Percentiles rank a stretch among this genome's conserved stretches.
Evolutionary conservation across 768 basidiomycete genomes (phyloP).

Genomic region (Exsudoporus frostii): DNA sequence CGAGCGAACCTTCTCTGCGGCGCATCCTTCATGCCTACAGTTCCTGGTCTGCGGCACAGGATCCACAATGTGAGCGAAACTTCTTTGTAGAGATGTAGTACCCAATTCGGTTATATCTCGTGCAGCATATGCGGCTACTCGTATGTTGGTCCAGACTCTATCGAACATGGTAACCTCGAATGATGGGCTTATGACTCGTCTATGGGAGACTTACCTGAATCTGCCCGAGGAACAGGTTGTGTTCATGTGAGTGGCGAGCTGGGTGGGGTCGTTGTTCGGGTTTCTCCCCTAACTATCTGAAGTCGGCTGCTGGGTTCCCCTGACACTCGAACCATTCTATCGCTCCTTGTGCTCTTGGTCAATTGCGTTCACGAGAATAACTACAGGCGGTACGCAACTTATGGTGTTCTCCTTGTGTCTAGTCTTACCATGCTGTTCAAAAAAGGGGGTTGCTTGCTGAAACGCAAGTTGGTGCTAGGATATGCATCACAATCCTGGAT

Average conservation of each 20-base stretch:
- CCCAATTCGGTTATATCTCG: not conserved
- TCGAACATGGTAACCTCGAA: slow-evolving; percentile 84
- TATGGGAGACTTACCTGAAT: slow-evolving; percentile 65
- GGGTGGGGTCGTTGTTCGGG: not conserved
- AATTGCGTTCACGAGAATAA: slow-evolving; percentile 65
- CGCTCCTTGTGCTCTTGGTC: slow-evolving; percentile 64
- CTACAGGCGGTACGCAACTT: slow-evolving; percentile 49
- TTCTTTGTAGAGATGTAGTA: slow-evolving; percentile 1
- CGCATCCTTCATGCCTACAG: slow-evolving; percentile 69
- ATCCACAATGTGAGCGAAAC: slow-evolving; percentile 48
- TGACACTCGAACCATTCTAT: slow-evolving; percentile 58
- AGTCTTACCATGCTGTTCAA: not conserved
- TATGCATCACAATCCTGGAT: slow-evolving; percentile 69
- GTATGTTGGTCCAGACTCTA: slow-evolving; percentile 71
- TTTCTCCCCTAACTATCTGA: slow-evolving; percentile 8
- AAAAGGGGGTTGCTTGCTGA: slow-evolving; percentile 48
- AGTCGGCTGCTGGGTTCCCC: slow-evolving; percentile 63
- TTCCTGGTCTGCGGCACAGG: slow-evolving; percentile 68
- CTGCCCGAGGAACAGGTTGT: slow-evolving; percentile 72
- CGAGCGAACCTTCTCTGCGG: slow-evolving; percentile 69
- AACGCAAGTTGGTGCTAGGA: slow-evolving; percentile 54
- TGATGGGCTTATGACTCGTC: slow-evolving; percentile 46
- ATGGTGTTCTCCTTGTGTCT: slow-evolving; percentile 4
- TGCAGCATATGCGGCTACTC: slow-evolving; percentile 59
- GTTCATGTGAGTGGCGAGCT: slow-evolving; percentile 55